Evolutionary conservation across 2,329 filamentous ascomycete species (phyloP).

Genomic region (Hyphodiscus sp.): DNA sequence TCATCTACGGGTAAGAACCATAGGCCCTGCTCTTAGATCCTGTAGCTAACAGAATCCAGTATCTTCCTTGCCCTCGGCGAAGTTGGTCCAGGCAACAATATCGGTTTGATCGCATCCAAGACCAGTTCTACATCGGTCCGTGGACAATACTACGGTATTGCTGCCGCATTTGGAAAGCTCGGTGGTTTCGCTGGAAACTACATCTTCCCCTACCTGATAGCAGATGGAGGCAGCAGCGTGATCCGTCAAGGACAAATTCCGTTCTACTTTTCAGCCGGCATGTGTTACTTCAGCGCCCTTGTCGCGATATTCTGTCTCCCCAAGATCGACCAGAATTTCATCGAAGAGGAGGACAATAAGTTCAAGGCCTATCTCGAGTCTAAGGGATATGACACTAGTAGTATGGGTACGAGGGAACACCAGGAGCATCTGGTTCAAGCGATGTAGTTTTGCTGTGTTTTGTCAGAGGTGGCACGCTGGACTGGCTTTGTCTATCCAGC

Average conservation of each 20-base stretch:
- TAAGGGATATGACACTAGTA: constrained; percentile 68
- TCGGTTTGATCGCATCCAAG: constrained; percentile 80
- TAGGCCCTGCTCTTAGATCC: background rate
- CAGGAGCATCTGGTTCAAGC: no score
- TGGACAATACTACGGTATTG: constrained; percentile 68
- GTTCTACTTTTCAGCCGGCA: constrained; percentile 74
- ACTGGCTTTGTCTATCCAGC: no score
- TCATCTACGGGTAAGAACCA: constrained; percentile 52
- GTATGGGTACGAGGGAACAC: no score
- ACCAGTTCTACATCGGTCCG: constrained; percentile 83
- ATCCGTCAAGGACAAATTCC: constrained; percentile 70
- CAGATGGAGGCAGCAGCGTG: constrained; percentile 49
- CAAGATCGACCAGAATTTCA: constrained; percentile 78
- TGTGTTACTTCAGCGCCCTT: constrained; percentile 69
- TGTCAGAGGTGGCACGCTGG: no score
- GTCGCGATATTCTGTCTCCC: constrained; percentile 65
- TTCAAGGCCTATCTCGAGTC: constrained; percentile 69
- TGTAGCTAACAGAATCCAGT: constrained; percentile 21
- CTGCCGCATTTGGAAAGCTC: constrained; percentile 68
- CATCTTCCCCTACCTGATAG: constrained; percentile 66
- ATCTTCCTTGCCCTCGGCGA: constrained; percentile 74
- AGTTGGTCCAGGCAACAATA: constrained; percentile 84
- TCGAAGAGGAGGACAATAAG: constrained; percentile 65
- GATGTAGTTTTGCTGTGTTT: no score
- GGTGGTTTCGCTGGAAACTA: constrained; percentile 83